Evolutionary conservation across 768 basidiomycete species (phyloP), one percentile per base, ranked within the genome.

Genomic region (Holtermanniella nyarrowii): DNA sequence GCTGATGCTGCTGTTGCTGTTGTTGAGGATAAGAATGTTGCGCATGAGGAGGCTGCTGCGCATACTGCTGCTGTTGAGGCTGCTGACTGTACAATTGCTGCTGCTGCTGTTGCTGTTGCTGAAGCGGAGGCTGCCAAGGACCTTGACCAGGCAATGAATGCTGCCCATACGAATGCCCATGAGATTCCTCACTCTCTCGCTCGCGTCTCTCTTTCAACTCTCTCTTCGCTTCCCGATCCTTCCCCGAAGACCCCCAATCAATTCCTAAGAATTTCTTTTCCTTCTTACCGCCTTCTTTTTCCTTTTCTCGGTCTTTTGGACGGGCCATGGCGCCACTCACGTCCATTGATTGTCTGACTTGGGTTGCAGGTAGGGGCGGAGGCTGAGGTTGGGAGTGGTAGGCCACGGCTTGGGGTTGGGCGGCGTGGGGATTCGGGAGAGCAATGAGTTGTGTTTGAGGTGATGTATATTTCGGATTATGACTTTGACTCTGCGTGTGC

Each of bases 241-340:
- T 55, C 11, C 57, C 49, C 23, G 43, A 50, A 27, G 42, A 39
- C 5, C 46, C 55, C 61, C 58, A 57, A 22, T 48, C 49, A 45
- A 56, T 58, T 21, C 57, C 58, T 52, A 61, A 61, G 51, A 68
- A 59, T 26, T 60, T 62, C 47, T 65, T 65, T 55, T 63, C 61
- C 52, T 65, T 61, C 44, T 62, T 48, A 21, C 50, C 51, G 31
- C 61, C 44, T 12, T 60, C 60, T 56, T 50, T 25, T 40, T 62
- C 46, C 42, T 54, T 54, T 13, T 63, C 61, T 18, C 46, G 52
- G 18, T 53, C 44, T 20, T 46, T 47, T 14, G 26, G 40, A 42
- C 47, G 41, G 11, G 44, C 46, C 20, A 52, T 54, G 13, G 55
- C 25, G 26, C 59, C 55, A 16, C 52, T 49, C 53, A 55, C 46